Base-by-base conservation (phyloP, 805 yeast genomes). In the Lachancea nothofagi region DNA sequence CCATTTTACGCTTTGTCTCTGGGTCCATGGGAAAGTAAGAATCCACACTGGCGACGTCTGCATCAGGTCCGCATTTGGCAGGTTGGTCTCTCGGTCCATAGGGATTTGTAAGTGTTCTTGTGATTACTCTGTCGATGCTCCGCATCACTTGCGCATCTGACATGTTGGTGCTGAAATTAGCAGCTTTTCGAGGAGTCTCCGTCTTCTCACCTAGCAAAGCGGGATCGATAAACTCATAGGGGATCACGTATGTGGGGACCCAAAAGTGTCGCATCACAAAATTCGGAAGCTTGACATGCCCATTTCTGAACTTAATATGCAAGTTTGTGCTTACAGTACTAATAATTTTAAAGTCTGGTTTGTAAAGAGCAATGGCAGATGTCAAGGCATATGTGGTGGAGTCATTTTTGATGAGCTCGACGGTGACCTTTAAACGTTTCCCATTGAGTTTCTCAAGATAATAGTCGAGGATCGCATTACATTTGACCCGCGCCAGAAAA, bases 301-400 rank as follows among this genome's bases (percentile, higher is more conserved):
- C 59, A 41, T 62, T 62, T 40, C 50, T 57, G 36, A 61, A 62
- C 39, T 59, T 62, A n/a, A 62, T 59, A 37, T 55, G 61, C 29
- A 59, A 39, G 33, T 62, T 62, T 7, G 62, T 53, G 33, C 62
- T 56, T 10, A 61, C 64, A 2, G 65, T 59, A 32, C 61, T 57
- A 7, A 59, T 46, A 7, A 59, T 43, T 37, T 57, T 58, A 24
- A 55, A 38, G 40, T 53, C 53, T 1, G 66, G 65, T 34, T 48
- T 49, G 37, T 58, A 59, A 13, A 61, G 44, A 10, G 53, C 51
- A 1, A 49, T 44, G 5, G 54, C 53, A 17, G 45, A 39, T 4
- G 50, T 46, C 18, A 59, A 31, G 2, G 57, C 57, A 6, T 36
- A 31, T 20, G 49, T 53, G n/a, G 49, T 40, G 7, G 58, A 50